Conservation (phyloP, 805 yeast species). For the Saccharomycopsis malanga region DNA sequence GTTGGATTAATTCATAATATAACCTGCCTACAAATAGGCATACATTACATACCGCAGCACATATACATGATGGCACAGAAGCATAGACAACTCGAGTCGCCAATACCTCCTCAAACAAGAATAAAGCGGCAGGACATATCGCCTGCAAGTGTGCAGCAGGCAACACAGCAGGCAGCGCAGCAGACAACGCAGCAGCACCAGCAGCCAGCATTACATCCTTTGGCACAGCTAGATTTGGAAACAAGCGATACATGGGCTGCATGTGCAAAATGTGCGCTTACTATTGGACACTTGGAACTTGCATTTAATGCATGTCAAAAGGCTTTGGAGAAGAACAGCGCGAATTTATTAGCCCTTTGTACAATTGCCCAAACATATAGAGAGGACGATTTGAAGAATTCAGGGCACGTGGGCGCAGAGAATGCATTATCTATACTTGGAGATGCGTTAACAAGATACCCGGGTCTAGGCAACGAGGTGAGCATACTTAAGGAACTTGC, state of each 20-base stretch:
- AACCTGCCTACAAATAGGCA: neutral
- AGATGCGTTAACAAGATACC: constrained; percentile 33
- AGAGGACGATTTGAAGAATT: constrained; percentile 32
- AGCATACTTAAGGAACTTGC: constrained; percentile 43
- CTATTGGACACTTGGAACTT: constrained; percentile 24
- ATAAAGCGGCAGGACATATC: constrained; percentile 17
- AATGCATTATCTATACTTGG: constrained; percentile 36
- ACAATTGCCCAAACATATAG: constrained; percentile 39
- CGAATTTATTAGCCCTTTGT: constrained; percentile 34
- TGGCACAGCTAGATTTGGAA: constrained; percentile 6
- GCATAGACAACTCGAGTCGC: constrained; percentile 16
- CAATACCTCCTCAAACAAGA: constrained; percentile 14
- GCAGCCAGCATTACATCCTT: neutral
- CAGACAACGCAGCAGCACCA: neutral
- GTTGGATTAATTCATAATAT: neutral
- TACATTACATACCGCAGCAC: neutral
- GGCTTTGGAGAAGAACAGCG: constrained; percentile 38
- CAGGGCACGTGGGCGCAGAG: constrained; percentile 35
- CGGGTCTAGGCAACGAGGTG: constrained; percentile 34
- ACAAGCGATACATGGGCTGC: constrained; percentile 21
- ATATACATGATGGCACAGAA: constrained; percentile 4
- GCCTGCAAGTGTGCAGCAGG: constrained; percentile 5
- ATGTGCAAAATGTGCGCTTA: constrained; percentile 17
- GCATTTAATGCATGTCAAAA: constrained; percentile 39
- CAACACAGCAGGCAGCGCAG: neutral